These are phyloP conservation scores for Passiflora organensis DNA, from an alignment of 345 rosid species.

Conservation along the genomic window DNA sequence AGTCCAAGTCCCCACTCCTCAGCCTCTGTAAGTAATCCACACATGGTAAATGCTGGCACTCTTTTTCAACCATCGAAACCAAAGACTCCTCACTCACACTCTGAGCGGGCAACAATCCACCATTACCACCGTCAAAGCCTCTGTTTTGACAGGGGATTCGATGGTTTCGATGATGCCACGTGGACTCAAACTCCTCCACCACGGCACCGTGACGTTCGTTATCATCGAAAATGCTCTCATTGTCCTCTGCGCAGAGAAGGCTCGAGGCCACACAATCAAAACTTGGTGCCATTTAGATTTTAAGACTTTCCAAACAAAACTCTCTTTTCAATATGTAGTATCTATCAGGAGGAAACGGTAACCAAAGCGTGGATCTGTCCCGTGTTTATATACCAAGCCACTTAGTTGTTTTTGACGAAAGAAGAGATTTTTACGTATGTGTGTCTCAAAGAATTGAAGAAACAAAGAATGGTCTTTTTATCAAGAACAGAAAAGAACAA, in stretches of 20 bases:
- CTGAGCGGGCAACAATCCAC: conserved; percentile 32
- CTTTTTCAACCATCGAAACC: conserved; percentile 51
- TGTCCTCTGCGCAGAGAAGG: conserved; percentile 55
- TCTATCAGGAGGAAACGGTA: conserved; percentile 1
- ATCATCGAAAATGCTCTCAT: conserved; percentile 38
- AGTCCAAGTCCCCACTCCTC: conserved; percentile 49
- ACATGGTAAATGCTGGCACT: conserved; percentile 46
- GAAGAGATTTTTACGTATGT: conserved; percentile 2
- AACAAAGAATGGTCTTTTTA: conserved; percentile 15
- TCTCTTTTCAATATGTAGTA: conserved; percentile 4
- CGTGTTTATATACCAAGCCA: not conserved
- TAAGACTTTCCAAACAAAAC: not conserved
- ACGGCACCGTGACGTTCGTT: conserved; percentile 23
- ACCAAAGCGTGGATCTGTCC: conserved; percentile 6
- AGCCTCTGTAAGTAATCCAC: conserved; percentile 49
- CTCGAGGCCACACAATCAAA: conserved; percentile 45
- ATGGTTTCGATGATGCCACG: conserved; percentile 27
- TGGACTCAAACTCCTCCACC: conserved; percentile 30
- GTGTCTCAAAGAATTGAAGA: conserved; percentile 29
- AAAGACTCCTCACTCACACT: conserved; percentile 56
- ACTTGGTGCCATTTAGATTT: conserved; percentile 51
- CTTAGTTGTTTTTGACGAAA: conserved; percentile 1
- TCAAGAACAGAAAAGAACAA: conserved; percentile 13
- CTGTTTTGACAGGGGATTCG: conserved; percentile 21
- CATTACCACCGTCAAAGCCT: conserved; percentile 16